Conservation (phyloP, 441 rosid species). For the Adansonia madagascariensis region DNA sequence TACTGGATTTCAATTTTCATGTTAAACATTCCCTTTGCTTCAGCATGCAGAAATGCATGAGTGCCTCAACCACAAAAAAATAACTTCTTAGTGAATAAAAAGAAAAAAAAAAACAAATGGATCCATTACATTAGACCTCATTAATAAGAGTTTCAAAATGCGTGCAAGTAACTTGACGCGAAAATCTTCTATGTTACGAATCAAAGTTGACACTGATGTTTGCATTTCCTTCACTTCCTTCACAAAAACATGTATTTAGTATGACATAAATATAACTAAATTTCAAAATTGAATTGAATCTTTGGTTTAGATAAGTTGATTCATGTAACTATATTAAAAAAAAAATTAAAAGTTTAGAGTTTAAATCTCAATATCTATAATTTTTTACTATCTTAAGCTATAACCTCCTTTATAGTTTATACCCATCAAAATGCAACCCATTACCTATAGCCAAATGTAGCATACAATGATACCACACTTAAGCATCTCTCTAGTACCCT, state of each 20-base stretch:
- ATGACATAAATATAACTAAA: neutral
- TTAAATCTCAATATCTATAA: too few relatives aligned
- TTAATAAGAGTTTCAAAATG: neutral
- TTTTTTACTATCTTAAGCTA: too few relatives aligned
- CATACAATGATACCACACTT: neutral
- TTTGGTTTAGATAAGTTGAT: too few relatives aligned
- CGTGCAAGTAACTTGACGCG: neutral
- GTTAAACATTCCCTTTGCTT: conserved; percentile 25
- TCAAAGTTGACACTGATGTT: neutral
- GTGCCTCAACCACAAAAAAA: neutral
- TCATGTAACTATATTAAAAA: too few relatives aligned
- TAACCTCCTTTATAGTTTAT: too few relatives aligned
- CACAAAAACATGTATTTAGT: neutral
- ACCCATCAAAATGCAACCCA: neutral
- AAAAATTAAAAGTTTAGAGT: too few relatives aligned
- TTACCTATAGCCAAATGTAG: neutral
- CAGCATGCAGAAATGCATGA: conserved; percentile 21
- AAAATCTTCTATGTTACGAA: neutral
- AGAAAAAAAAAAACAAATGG: neutral
- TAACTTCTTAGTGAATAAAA: neutral
- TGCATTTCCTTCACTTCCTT: neutral
- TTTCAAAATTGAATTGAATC: neutral
- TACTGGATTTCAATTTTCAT: conserved; percentile 13
- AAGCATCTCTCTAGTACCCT: neutral
- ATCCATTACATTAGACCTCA: neutral